Evolutionary conservation across 768 basidiomycete genomes (phyloP).

Genomic region (Boletus rubroflammeus): DNA sequence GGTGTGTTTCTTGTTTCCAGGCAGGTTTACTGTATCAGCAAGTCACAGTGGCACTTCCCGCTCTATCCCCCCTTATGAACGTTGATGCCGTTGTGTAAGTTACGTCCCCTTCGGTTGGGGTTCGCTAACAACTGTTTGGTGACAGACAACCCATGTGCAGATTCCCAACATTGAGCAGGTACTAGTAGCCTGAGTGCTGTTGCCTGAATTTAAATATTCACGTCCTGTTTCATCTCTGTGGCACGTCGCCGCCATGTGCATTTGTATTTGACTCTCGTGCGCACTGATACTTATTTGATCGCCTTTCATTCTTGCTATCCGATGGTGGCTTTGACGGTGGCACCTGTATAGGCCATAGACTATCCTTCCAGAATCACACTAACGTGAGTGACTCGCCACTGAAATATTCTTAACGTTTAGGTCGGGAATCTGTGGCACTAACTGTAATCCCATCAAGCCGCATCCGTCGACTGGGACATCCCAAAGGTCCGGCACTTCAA

Average conservation of each 20-base stretch:
- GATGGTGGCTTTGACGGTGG: not conserved
- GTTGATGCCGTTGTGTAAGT: not conserved
- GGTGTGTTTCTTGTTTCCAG: not conserved
- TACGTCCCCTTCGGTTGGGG: not conserved
- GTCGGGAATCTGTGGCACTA: not conserved
- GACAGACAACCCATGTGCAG: not conserved
- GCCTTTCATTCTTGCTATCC: not conserved
- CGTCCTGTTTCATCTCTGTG: not conserved
- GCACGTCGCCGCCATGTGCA: not conserved
- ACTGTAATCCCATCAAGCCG: not conserved
- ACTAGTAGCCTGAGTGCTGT: too few species aligned
- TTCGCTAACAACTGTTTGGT: not conserved
- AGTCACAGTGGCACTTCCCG: not conserved
- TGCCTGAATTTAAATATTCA: not conserved
- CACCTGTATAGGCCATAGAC: not conserved
- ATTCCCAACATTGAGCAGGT: not conserved
- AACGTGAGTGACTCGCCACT: not conserved
- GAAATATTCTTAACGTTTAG: not conserved
- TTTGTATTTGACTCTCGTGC: not conserved
- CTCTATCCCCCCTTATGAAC: conserved; percentile 5
- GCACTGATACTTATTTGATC: not conserved
- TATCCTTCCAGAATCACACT: not conserved
- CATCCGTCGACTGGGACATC: not conserved
- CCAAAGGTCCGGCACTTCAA: not conserved
- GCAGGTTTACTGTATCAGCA: not conserved